Evolutionary conservation across 2,329 filamentous ascomycete species (phyloP).

Genomic region (Exophiala aquamarina): DNA sequence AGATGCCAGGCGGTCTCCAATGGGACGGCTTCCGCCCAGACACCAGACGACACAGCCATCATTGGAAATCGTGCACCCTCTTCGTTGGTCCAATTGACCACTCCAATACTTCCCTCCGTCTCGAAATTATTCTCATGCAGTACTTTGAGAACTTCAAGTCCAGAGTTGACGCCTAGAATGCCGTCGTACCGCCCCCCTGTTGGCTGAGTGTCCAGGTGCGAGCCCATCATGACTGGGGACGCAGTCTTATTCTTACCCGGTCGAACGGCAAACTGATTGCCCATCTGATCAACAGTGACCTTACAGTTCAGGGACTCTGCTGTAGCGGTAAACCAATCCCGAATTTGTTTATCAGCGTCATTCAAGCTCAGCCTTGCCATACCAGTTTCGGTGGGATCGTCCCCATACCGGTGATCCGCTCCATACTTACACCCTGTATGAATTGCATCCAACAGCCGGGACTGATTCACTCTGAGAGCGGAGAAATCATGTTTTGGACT

Average conservation of each 20-base stretch:
- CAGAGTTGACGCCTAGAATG: slow-evolving; percentile 71
- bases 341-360: slow-evolving; percentile 68
- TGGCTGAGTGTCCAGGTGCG: slow-evolving; percentile 57
- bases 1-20: slow-evolving; percentile 62
- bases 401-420: slow-evolving; percentile 29
- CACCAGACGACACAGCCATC: slow-evolving; percentile 71
- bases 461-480: slow-evolving; percentile 28
- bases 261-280: slow-evolving; percentile 75
- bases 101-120: slow-evolving; percentile 70
- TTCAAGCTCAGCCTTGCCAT: slow-evolving; percentile 74
- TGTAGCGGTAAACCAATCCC: slow-evolving; percentile 73
- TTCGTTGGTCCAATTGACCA: slow-evolving; percentile 81
- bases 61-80: slow-evolving; percentile 79
- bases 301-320: slow-evolving; percentile 64
- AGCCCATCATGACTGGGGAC: slow-evolving; percentile 67
- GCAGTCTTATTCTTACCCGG: slow-evolving; percentile 59
- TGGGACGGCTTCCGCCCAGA: slow-evolving; percentile 70
- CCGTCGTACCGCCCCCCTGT: slow-evolving; percentile 70
- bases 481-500: slow-evolving; percentile 24
- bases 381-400: slow-evolving; percentile 44
- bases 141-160: slow-evolving; percentile 69
- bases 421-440: slow-evolving; percentile 28
- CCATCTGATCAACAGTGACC: slow-evolving; percentile 71
- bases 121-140: slow-evolving; percentile 67
- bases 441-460: slow-evolving; percentile 27